A percentile compares a stretch with the other conserved stretches of the same genome.
These are phyloP conservation scores for Phytophthora pisi DNA, from an alignment of 352 stramenopile genomes.

Conservation along the genomic window DNA sequence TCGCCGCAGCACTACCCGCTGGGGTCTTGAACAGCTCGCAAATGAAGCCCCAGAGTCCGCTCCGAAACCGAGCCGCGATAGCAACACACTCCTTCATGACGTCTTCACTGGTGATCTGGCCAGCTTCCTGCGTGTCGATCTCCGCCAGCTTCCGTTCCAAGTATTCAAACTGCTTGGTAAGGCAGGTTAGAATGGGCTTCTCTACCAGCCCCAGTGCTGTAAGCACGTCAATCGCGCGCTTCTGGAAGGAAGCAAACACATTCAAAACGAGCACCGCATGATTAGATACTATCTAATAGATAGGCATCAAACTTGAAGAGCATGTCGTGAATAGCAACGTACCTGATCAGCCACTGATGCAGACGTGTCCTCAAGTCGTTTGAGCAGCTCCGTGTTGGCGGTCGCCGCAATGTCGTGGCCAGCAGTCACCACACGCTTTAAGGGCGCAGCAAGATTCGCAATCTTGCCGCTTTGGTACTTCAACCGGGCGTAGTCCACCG, in stretches of 20 bases:
- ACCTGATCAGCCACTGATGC: constrained; percentile 67
- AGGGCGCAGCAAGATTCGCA: constrained; percentile 45
- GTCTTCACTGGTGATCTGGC: constrained; percentile 23
- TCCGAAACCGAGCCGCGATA: constrained; percentile 70
- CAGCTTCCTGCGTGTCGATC: constrained; percentile 33
- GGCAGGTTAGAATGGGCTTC: constrained; percentile 69
- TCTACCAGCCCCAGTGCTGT: constrained; percentile 62
- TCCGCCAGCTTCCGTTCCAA: constrained; percentile 53
- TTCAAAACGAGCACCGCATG: constrained; percentile 1
- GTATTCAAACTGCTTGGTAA: constrained; percentile 73
- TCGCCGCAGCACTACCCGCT: constrained; percentile 27
- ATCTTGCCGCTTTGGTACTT: constrained; percentile 73
- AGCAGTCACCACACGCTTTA: constrained; percentile 63
- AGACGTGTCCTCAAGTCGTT: constrained; percentile 66
- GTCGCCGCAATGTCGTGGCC: constrained; percentile 65
- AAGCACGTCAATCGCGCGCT: constrained; percentile 63
- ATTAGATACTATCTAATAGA: too few species aligned
- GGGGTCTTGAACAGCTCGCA: constrained; percentile 75
- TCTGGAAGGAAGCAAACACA: constrained; percentile 32
- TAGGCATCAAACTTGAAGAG: too few species aligned
- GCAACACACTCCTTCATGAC: constrained; percentile 64
- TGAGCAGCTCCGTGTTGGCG: constrained; percentile 66
- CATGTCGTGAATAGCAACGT: not conserved
- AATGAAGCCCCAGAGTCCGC: constrained; percentile 72
- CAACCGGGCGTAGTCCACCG: constrained; percentile 71